Evolutionary conservation across 2,329 filamentous ascomycete species (phyloP), one percentile per base, ranked within the genome.

Genomic region (Alternaria longipes): DNA sequence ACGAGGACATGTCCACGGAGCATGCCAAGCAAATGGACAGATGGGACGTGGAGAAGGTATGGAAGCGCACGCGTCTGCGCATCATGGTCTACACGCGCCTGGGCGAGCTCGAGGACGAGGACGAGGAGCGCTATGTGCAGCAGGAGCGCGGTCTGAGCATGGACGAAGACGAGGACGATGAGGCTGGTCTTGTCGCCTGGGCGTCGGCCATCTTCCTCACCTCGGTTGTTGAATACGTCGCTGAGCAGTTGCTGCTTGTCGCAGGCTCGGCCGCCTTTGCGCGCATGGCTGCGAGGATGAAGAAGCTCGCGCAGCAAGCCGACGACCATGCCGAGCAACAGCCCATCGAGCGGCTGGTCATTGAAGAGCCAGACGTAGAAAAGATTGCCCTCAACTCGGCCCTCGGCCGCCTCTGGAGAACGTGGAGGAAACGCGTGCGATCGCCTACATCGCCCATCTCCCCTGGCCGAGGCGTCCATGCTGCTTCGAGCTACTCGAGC

Each of bases 51-150:
- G 92, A 97, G 75, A 85, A 94, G 57, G 90, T 94, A 18, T 99
- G 95, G 94, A 97, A 96, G 82, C 87, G 95, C 68, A 95, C 94
- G 0, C 89, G 95, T 56, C 82, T 99, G 71, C 89, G 95, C 62
- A 97, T 95, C 78, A 99, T 99, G 95, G 94, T 99, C 22, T 98
- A 98, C 78, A 98, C 94, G 8, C 94, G 95, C 8, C 84, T 99
- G 7, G 95, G 95, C 45, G 94, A 99, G 74, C 89, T 99, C 86
- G 96, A 99, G 78, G 95, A 99, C 80, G 94, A 98, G 68, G 95
- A 99, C 67, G 95, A 98, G 78, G 94, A 97, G 74, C 88, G 89
- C 52, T 92, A 92, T 73, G 91, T 96, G 75, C 89, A 93, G 66
- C 89, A 93, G 71, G 93, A 95, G 67, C 82, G 80, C 62, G 81